These are phyloP conservation scores for Syncephalastrum monosporum DNA, from an alignment of 371 early-diverging fungal genomes.

Conservation along the genomic window DNA sequence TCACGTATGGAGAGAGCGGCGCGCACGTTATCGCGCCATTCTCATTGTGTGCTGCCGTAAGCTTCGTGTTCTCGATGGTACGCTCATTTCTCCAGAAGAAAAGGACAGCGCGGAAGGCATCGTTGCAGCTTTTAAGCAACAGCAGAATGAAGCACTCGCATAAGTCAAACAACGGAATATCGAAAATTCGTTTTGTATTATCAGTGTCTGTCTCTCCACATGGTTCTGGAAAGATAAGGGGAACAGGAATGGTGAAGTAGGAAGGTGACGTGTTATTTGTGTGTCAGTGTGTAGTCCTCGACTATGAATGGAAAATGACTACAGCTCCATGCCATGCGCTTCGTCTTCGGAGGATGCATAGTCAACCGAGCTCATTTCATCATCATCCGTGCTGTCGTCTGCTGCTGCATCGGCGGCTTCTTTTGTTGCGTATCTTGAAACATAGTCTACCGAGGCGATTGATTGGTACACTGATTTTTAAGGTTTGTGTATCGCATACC, in stretches of 20 bases:
- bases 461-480: slow-evolving; percentile 1
- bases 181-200: too few relatives aligned
- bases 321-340: slow-evolving; percentile 74
- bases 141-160: slow-evolving; percentile 3
- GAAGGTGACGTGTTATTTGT: not conserved
- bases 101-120: slow-evolving; percentile 1
- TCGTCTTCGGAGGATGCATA: slow-evolving; percentile 83
- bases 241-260: not conserved
- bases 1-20: slow-evolving; percentile 39
- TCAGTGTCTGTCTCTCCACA: too few relatives aligned
- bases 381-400: slow-evolving; percentile 73
- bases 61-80: slow-evolving; percentile 48
- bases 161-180: too few relatives aligned
- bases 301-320: slow-evolving; percentile 5
- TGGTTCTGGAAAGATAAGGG: too few relatives aligned
- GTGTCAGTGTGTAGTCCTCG: too few relatives aligned
- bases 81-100: slow-evolving; percentile 15
- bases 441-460: slow-evolving; percentile 65
- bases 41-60: slow-evolving; percentile 40
- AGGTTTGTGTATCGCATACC: slow-evolving; percentile 45
- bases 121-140: slow-evolving; percentile 2
- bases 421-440: slow-evolving; percentile 81
- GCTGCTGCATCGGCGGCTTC: slow-evolving; percentile 84
- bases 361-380: slow-evolving; percentile 78
- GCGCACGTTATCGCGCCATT: slow-evolving; percentile 46